Evolutionary conservation across 495 filamentous ascomycete genomes (phyloP).

Genomic region (Articulospora tetracladia): DNA sequence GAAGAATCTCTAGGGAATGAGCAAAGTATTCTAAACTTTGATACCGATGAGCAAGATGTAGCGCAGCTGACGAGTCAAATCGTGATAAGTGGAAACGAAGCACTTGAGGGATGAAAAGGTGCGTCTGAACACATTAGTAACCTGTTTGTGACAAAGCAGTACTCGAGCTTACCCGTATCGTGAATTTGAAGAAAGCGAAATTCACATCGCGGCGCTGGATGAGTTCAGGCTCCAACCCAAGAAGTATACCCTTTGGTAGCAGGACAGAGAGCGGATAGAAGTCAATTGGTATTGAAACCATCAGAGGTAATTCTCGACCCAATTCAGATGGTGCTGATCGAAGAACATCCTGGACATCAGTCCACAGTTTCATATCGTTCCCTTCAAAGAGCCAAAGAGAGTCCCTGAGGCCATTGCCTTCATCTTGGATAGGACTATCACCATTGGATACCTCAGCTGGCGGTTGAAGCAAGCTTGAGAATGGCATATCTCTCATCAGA

Average conservation of each 20-base stretch:
- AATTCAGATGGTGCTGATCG: conserved; percentile 57
- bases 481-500: conserved; percentile 82
- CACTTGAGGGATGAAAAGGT: conserved; percentile 86
- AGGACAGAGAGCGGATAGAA: conserved; percentile 93
- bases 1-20: conserved; percentile 86
- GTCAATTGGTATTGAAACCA: conserved; percentile 67
- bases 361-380: conserved; percentile 75
- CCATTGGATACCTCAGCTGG: not conserved
- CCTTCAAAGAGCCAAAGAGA: conserved; percentile 96
- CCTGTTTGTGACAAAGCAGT: too few relatives aligned
- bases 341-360: conserved; percentile 85
- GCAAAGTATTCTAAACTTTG: conserved; percentile 84
- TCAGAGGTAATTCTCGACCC: conserved; percentile 54
- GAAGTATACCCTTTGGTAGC: conserved; percentile 76
- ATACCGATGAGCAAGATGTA: conserved; percentile 76
- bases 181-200: conserved; percentile 82
- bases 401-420: conserved; percentile 59
- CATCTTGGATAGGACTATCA: conserved; percentile 13
- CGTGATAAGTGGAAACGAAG: conserved; percentile 70
- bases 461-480: conserved; percentile 15
- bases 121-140: too few relatives aligned
- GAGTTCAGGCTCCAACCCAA: conserved; percentile 89
- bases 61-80: conserved; percentile 68
- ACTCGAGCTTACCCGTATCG: conserved; percentile 74
- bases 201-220: conserved; percentile 85